Percentiles rank a stretch among this genome's conserved stretches.
These are phyloP conservation scores for Thymus mandschuricus DNA, from an alignment of 257 asterid genomes.

Conservation along the genomic window DNA sequence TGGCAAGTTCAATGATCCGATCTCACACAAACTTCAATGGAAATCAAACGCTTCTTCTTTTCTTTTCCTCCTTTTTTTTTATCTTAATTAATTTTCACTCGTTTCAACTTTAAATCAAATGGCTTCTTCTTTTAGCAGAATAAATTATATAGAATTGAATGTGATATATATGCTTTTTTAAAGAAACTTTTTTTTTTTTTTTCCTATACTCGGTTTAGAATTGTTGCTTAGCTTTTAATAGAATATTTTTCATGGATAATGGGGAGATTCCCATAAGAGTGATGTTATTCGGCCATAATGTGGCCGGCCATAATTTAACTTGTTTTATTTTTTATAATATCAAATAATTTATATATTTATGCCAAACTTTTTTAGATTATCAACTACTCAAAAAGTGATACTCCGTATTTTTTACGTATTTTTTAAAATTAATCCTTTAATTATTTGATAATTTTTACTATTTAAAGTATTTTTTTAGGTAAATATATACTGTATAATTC, in stretches of 20 bases:
- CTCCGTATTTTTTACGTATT: too few species aligned
- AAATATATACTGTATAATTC: neutral
- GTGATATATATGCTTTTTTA: neutral
- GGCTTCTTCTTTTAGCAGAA: neutral
- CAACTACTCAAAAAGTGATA: too few species aligned
- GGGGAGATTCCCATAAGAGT: neutral
- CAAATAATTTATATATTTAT: too few species aligned
- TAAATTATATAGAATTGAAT: neutral
- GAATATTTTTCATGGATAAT: neutral
- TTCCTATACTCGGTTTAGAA: neutral
- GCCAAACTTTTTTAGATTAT: too few species aligned
- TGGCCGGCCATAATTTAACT: too few species aligned
- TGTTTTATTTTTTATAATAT: too few species aligned
- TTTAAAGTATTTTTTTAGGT: neutral
- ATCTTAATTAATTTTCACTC: neutral
- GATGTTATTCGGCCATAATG: too few species aligned
- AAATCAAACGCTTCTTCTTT: neutral
- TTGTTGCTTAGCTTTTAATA: neutral
- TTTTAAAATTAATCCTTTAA: too few species aligned
- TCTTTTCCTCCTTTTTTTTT: too few species aligned
- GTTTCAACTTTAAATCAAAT: neutral
- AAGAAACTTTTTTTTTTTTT: neutral
- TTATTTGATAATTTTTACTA: too few species aligned
- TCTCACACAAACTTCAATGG: neutral
- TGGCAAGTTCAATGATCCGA: neutral